phyloP scores from a whole-genome alignment of 2,329 filamentous ascomycete genomes.

The Cladosporium halotolerans region DNA sequence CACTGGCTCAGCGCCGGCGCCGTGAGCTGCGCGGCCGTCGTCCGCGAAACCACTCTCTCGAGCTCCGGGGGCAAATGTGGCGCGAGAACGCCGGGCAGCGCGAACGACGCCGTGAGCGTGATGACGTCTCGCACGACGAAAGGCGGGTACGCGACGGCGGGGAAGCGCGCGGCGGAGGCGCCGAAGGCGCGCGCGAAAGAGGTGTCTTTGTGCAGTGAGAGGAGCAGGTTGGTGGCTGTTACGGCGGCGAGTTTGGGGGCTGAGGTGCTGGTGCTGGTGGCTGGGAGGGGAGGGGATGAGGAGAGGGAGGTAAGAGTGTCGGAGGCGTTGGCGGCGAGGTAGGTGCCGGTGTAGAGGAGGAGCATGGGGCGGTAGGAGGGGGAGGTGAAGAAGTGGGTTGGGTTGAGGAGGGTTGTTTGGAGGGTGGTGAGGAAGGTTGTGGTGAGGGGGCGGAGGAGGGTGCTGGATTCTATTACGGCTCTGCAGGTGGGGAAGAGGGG shows the following conservation, averaged over 20 bases:
- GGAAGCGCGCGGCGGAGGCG: conserved; percentile 12
- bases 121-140: conserved; percentile 19
- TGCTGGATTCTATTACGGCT: conserved; percentile 19
- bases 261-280: conserved; percentile 9
- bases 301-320: conserved; percentile 14
- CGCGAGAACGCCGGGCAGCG: conserved; percentile 15
- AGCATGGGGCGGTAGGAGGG: conserved; percentile 18
- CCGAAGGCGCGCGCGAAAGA: conserved; percentile 19
- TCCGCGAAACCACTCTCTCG: conserved; percentile 10
- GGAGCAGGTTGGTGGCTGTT: conserved; percentile 16
- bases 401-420: conserved; percentile 10
- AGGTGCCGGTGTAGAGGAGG: conserved; percentile 19
- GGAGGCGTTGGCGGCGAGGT: conserved; percentile 18
- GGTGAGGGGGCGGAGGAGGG: conserved; percentile 14
- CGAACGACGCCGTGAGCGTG: conserved; percentile 19
- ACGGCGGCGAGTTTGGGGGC: conserved; percentile 17
- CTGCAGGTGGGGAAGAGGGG: conserved; percentile 2
- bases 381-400: conserved; percentile 15
- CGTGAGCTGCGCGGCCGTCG: conserved; percentile 16
- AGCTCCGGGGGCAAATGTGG: conserved; percentile 12
- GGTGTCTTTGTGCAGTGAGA: conserved; percentile 20
- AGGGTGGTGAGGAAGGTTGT: conserved; percentile 11
- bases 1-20: conserved; percentile 18
- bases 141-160: conserved; percentile 16
- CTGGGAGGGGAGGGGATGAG: not conserved